These are phyloP conservation scores for Exutisphaerella laricina DNA, from an alignment of 2,329 filamentous ascomycete genomes.

Conservation along the genomic window DNA sequence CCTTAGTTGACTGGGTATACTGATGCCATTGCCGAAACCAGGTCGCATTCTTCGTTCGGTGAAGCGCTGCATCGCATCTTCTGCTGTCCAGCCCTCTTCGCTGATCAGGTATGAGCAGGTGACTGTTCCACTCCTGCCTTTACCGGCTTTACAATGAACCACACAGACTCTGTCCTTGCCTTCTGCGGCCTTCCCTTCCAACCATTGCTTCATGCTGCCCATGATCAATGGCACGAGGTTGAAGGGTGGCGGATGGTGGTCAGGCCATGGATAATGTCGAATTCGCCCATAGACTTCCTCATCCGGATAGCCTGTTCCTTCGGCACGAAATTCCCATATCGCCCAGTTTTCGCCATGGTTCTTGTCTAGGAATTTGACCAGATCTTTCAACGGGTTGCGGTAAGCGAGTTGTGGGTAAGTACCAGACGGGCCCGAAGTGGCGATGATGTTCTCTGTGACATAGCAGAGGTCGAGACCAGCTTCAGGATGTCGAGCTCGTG, in stretches of 20 bases:
- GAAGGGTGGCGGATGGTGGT: slow-evolving; percentile 95
- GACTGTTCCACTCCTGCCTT: slow-evolving; percentile 84
- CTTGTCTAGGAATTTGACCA: slow-evolving; percentile 80
- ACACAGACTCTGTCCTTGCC: slow-evolving; percentile 63
- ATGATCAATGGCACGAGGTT: slow-evolving; percentile 80
- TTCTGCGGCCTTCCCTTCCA: slow-evolving; percentile 50
- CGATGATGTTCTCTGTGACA: slow-evolving; percentile 72
- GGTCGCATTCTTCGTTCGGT: slow-evolving; percentile 85
- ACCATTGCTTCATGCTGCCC: slow-evolving; percentile 88
- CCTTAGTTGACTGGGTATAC: slow-evolving; percentile 84
- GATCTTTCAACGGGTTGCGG: slow-evolving; percentile 81
- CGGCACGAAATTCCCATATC: slow-evolving; percentile 96
- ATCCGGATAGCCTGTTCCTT: slow-evolving; percentile 94
- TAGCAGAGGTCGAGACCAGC: slow-evolving; percentile 92
- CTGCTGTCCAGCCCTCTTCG: slow-evolving; percentile 66
- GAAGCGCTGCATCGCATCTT: slow-evolving; percentile 60
- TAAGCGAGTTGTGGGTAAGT: slow-evolving; percentile 90
- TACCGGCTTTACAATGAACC: slow-evolving; percentile 96
- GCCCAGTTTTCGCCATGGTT: slow-evolving; percentile 82
- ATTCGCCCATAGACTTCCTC: slow-evolving; percentile 78
- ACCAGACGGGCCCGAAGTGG: slow-evolving; percentile 80
- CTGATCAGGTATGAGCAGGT: slow-evolving; percentile 86
- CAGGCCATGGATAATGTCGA: slow-evolving; percentile 90
- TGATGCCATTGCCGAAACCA: slow-evolving; percentile 81
- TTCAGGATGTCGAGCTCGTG: slow-evolving; percentile 76